Evolutionary conservation across 1,139 yeast genomes (phyloP).

Genomic region (Lodderomyces beijingensis): DNA sequence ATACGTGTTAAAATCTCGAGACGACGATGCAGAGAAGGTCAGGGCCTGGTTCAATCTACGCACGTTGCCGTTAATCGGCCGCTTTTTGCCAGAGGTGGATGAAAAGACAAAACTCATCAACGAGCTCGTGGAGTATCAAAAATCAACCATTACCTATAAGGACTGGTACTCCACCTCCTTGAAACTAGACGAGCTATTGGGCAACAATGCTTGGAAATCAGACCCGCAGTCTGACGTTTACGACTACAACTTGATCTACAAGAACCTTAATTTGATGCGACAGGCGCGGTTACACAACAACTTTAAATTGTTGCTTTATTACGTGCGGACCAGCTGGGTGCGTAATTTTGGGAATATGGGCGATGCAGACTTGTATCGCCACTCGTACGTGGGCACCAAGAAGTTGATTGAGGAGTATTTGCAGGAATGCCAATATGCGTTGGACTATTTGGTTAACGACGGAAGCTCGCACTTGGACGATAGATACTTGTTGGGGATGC

Average conservation of each 20-base stretch:
- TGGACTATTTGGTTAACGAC: constrained; percentile 45
- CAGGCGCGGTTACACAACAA: constrained; percentile 57
- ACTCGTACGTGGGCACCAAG: constrained; percentile 85
- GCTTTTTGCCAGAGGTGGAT: constrained; percentile 23
- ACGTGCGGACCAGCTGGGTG: constrained; percentile 80
- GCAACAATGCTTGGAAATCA: constrained; percentile 68
- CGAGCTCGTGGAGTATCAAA: constrained; percentile 44
- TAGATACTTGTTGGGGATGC: constrained; percentile 64
- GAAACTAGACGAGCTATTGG: constrained; percentile 59
- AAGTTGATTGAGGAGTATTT: constrained; percentile 76
- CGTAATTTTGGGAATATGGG: constrained; percentile 89
- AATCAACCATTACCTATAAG: constrained; percentile 58
- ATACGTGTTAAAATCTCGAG: constrained; percentile 3
- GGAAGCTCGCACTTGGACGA: constrained; percentile 51
- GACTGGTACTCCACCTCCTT: constrained; percentile 68
- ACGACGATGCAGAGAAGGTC: constrained; percentile 1
- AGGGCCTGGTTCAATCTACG: constrained; percentile 11
- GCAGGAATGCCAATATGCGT: constrained; percentile 64
- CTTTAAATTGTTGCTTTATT: constrained; percentile 57
- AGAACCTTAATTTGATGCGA: constrained; percentile 54
- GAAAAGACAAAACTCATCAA: constrained; percentile 25
- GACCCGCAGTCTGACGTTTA: constrained; percentile 59
- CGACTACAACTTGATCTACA: constrained; percentile 60
- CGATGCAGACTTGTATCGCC: constrained; percentile 69
- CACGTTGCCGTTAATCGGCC: constrained; percentile 25